Evolutionary conservation across 2,329 filamentous ascomycete genomes (phyloP).

Genomic region (Aspergillus sergii): DNA sequence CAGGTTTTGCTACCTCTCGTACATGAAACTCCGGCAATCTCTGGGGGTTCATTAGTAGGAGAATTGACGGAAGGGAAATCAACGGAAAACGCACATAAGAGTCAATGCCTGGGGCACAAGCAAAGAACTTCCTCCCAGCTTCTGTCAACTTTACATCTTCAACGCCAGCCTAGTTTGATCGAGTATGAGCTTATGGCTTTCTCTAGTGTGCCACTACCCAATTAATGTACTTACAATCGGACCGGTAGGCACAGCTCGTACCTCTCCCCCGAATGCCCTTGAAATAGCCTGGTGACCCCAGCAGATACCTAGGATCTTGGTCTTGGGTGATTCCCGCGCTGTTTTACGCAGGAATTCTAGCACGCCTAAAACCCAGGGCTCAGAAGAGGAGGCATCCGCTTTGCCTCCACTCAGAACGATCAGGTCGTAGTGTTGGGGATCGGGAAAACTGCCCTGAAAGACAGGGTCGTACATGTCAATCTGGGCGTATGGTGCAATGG

Average conservation of each 20-base stretch:
- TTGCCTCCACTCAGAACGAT: conserved; percentile 50
- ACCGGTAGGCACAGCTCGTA: conserved; percentile 38
- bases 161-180: conserved; percentile 32
- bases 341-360: conserved; percentile 43
- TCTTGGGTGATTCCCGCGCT: conserved; percentile 28
- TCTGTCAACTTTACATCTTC: conserved; percentile 39
- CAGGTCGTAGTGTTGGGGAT: conserved; percentile 45
- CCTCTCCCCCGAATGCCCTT: conserved; percentile 34
- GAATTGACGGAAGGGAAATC: background rate
- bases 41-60: conserved; percentile 17
- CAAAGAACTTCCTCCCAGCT: conserved; percentile 43
- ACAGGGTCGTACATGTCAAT: conserved; percentile 33
- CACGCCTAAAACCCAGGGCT: conserved; percentile 49
- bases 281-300: conserved; percentile 52
- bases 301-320: conserved; percentile 43
- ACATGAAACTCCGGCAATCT: conserved; percentile 47
- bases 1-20: conserved; percentile 40
- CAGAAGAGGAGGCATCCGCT: conserved; percentile 30
- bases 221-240: conserved; percentile 9
- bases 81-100: background rate
- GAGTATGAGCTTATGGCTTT: no score
- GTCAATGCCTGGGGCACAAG: background rate
- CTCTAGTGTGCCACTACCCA: conserved; percentile 16
- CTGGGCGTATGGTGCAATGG: conserved; percentile 5
- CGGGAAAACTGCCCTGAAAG: conserved; percentile 30